Base-by-base conservation (phyloP, 306 rosid genomes). In the Luffa aegyptiaca region DNA sequence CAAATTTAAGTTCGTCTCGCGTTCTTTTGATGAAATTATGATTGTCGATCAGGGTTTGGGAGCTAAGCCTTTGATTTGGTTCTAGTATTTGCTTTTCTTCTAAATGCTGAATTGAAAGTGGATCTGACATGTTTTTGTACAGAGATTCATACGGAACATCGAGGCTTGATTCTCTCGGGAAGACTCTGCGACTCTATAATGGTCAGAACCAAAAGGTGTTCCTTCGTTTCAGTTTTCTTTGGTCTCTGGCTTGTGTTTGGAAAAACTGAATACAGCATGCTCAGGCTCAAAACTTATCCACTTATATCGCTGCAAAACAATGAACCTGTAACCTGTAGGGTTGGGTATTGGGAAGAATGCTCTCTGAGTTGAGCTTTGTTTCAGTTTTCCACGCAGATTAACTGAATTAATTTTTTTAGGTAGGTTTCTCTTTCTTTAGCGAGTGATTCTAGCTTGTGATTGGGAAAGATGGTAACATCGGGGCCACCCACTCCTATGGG, bases 401-500 rank as follows among this genome's bases (percentile, higher is more conserved):
- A 88, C 82, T 84, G 53, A 80, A 82, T 86, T 88, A 79, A 71
- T 80, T 88, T 80, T 70, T 85, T 73, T 81, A 86, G 88, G 63
- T 88, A 80, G 89, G 83, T 89, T 68, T 84, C 75, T 59, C 85
- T 82, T 82, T 82, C 83, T 51, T 62, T 84, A 46, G 74, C 86
- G 83, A 81, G 86, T 37, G 49, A 42, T 87, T 76, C 69, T 83
- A 82, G 79, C 80, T 84, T 70, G 49, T 82, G 55, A 63, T 72
- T 73, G 82, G 82, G 77, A 83, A 87, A 79, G 84, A 94, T 94
- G 98, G 95, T 88, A 58, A 93, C 94, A 68, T 92, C 96, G 52
- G 98, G 97, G 90, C 93, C 93, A 68, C 89, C 97, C 84, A 86
- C 93, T 71, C 93, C 89, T 14, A 92, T 94, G 77, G 95, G 97